Conservation (phyloP, 768 basidiomycete species). For the Auricularia cornea region DNA sequence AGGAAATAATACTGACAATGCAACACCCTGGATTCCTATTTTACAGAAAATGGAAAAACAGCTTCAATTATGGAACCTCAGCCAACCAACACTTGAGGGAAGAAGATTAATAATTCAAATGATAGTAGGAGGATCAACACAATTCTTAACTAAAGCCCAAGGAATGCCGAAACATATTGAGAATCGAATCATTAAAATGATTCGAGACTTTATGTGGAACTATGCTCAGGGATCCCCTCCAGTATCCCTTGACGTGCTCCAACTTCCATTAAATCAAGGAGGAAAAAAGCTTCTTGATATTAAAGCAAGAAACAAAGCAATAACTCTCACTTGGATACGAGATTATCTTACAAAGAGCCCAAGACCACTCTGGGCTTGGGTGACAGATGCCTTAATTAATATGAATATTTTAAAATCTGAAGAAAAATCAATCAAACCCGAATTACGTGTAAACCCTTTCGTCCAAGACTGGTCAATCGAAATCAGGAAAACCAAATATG, state of each 20-base stretch:
- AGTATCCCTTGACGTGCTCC: background rate
- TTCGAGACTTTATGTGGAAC: background rate
- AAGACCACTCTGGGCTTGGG: background rate
- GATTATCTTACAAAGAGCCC: background rate
- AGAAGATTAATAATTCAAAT: background rate
- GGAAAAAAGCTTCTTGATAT: background rate
- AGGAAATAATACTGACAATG: background rate
- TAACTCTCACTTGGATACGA: background rate
- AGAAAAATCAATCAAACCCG: background rate
- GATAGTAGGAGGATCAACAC: background rate
- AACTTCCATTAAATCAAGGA: background rate
- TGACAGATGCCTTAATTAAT: background rate
- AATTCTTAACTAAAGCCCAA: background rate
- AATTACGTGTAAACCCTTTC: background rate
- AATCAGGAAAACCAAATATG: background rate
- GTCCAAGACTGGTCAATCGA: background rate
- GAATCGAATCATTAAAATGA: background rate
- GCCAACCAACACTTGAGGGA: background rate
- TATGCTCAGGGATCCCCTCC: background rate
- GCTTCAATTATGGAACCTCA: constrained; percentile 11
- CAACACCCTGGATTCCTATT: background rate
- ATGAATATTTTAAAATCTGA: background rate
- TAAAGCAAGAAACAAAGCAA: background rate
- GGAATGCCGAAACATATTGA: background rate
- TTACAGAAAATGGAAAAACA: background rate